Base-by-base conservation (phyloP, 192 early-diverging fungal species). In the Backusella parvicylindrica region DNA sequence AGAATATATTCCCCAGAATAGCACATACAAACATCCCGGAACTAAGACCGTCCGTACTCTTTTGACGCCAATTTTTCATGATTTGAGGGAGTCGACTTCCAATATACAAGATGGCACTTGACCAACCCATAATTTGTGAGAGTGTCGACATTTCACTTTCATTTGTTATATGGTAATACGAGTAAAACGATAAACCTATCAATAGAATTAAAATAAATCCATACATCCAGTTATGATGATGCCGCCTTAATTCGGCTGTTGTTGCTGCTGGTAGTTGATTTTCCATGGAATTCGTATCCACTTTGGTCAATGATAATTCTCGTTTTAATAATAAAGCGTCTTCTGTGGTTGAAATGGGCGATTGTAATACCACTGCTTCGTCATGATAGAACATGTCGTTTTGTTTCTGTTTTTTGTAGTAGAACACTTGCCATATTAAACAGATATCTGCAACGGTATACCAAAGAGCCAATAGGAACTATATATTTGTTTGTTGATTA, bases 41-140 rank as follows among this genome's bases (percentile, higher is more conserved):
- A n/a, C 89, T 90, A 64, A 96, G 85, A 1, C 94, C 94, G 75
- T 94, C 93, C 9, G 89, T 91, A 8, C 87, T 89, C 82, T 89
- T 85, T 60, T 85, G 83, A 28, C 85, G 78, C 80, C 85, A 89
- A 83, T 96, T 96, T 84, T 92, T 89, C 64, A 91, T 83, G 53
- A 96, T 93, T 75, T 96, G 94, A 2, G 94, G 94, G 36, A 94
- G 79, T 64, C 94, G 87, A 2, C 88, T 86, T 40, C 87, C 83
- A 31, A 91, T 83, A 71, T 94, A 95, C n/a, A 93, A 79, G 9
- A 87, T 69, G 0, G 92, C 93, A 68, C 91, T 91, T 16, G 83
- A 78, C 86, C 91, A 95, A n/a, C 92, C 94, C 35, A 93, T 83
- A 8, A 91, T 65, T 69, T 93, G 88, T 21, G 91, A 86, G 8